Conservation (phyloP, 768 basidiomycete species). For the Leucogyrophana mollusca region DNA sequence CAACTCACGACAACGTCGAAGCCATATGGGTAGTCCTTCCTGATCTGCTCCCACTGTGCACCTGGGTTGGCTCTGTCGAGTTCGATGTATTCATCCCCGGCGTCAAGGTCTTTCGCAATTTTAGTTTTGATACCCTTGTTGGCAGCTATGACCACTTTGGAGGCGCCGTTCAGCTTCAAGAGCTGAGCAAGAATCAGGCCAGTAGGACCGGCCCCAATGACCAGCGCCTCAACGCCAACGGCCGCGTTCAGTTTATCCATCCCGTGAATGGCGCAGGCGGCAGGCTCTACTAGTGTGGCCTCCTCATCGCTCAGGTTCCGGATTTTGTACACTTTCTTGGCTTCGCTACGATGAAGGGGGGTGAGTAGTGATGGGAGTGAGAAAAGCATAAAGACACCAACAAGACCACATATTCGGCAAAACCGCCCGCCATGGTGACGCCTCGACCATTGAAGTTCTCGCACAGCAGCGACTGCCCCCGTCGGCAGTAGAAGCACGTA, state of each 20-base stretch:
- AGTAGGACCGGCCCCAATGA: constrained; percentile 43
- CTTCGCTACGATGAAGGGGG: constrained; percentile 14
- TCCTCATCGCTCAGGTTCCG: constrained; percentile 41
- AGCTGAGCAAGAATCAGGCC: constrained; percentile 42
- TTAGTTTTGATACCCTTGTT: constrained; percentile 44
- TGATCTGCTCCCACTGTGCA: constrained; percentile 39
- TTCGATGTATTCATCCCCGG: constrained; percentile 39
- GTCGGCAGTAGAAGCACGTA: constrained; percentile 39
- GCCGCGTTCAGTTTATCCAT: constrained; percentile 41
- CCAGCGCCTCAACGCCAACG: constrained; percentile 38
- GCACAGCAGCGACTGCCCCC: constrained; percentile 37
- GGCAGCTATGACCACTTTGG: constrained; percentile 25
- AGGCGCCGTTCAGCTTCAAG: constrained; percentile 28
- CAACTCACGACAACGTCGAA: constrained; percentile 39
- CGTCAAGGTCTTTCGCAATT: constrained; percentile 37
- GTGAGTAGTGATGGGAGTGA: not conserved
- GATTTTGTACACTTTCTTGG: constrained; percentile 40
- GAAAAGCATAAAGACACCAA: constrained; percentile 16
- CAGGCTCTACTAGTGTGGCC: constrained; percentile 41
- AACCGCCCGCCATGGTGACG: constrained; percentile 38
- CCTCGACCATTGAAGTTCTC: constrained; percentile 38
- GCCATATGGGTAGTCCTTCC: constrained; percentile 41
- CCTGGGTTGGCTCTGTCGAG: constrained; percentile 36
- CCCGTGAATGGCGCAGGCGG: constrained; percentile 44
- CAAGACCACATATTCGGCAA: constrained; percentile 42